These are phyloP conservation scores for Xylariaceae sp. DNA, from an alignment of 2,329 filamentous ascomycete species.

Conservation along the genomic window DNA sequence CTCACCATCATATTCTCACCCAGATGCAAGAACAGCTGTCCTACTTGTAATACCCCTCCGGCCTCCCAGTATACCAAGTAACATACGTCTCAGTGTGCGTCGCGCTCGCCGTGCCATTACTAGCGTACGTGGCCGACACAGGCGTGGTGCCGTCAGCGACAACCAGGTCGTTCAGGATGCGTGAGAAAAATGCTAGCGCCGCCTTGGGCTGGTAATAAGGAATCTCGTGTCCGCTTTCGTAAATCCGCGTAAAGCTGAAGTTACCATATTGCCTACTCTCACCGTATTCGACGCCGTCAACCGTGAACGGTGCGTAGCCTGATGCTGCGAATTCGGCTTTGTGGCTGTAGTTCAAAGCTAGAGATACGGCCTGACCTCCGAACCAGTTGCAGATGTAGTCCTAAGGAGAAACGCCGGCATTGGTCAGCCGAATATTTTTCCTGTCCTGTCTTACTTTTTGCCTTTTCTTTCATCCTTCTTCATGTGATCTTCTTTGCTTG, in stretches of 20 bases:
- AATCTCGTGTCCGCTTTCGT: slow-evolving; percentile 62
- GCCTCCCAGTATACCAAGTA: slow-evolving; percentile 51
- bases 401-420: no score
- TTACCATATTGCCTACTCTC: slow-evolving; percentile 75
- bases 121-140: slow-evolving; percentile 47
- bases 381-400: slow-evolving; percentile 66
- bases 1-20: no score
- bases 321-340: slow-evolving; percentile 55
- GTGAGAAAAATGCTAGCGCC: slow-evolving; percentile 56
- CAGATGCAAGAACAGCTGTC: no score
- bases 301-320: slow-evolving; percentile 68
- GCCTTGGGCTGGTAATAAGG: slow-evolving; percentile 59
- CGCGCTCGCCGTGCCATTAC: slow-evolving; percentile 54
- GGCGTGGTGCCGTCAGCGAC: slow-evolving; percentile 52
- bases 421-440: no score
- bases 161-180: slow-evolving; percentile 55
- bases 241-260: slow-evolving; percentile 60
- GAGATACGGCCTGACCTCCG: slow-evolving; percentile 70
- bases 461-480: no score
- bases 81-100: slow-evolving; percentile 51
- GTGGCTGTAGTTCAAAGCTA: slow-evolving; percentile 55
- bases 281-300: slow-evolving; percentile 64
- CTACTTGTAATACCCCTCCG: no score
- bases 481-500: no score
- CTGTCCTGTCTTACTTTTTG: no score